Evolutionary conservation across 768 basidiomycete genomes (phyloP).

Genomic region (Dioszegia aurantiaca): DNA sequence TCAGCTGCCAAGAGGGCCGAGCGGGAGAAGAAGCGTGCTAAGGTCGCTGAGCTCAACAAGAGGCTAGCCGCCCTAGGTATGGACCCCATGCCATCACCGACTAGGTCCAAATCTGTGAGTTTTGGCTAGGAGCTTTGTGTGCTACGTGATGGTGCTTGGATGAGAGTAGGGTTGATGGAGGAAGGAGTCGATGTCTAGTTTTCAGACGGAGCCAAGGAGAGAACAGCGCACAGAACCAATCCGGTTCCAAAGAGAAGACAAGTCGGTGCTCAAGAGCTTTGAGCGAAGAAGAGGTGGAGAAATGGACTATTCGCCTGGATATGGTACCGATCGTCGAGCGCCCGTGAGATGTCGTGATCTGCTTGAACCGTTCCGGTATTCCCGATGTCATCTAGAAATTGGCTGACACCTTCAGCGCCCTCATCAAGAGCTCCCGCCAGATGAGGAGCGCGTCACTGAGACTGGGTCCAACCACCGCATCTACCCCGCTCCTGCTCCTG

Average conservation of each 20-base stretch:
- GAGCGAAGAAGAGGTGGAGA: conserved; percentile 10
- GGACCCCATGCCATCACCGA: neutral
- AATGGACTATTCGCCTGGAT: conserved; percentile 18
- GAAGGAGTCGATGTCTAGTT: neutral
- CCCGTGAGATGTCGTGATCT: neutral
- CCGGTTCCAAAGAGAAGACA: neutral
- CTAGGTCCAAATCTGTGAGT: neutral
- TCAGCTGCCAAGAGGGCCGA: neutral
- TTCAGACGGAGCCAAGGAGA: neutral
- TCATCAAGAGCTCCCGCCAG: conserved; percentile 10
- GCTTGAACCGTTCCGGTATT: neutral
- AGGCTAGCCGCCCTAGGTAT: neutral
- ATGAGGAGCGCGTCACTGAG: conserved; percentile 12
- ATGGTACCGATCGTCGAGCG: conserved; percentile 2
- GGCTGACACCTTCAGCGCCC: conserved; percentile 7
- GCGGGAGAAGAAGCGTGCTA: neutral
- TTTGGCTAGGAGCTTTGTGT: neutral
- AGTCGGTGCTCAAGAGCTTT: neutral
- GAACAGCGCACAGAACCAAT: neutral
- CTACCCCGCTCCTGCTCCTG: conserved; percentile 33
- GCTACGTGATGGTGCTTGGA: neutral
- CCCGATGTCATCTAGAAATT: too few relatives aligned
- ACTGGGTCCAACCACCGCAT: conserved; percentile 15
- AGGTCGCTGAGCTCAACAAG: neutral
- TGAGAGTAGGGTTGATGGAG: neutral